Evolutionary conservation across 495 filamentous ascomycete genomes (phyloP).

Genomic region (Hapsidospora chrysogenum): DNA sequence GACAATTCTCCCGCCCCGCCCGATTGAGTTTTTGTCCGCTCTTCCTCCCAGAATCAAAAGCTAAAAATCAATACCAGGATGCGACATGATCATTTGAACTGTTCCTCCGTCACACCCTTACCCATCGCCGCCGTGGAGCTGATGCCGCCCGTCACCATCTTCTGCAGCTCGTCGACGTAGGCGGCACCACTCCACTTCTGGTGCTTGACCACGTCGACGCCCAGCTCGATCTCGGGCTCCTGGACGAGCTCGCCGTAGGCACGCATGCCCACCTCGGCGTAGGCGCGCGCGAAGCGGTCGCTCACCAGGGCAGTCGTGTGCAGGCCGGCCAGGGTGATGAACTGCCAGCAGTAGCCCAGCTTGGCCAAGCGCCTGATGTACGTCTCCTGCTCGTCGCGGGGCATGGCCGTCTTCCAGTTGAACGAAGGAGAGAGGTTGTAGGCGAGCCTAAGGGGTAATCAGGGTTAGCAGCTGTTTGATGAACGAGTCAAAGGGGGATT

Average conservation of each 20-base stretch:
- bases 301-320: constrained; percentile 88
- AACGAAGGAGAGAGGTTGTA: constrained; percentile 98
- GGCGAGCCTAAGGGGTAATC: constrained; percentile 64
- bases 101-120: constrained; percentile 93
- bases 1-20: no score
- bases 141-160: constrained; percentile 93
- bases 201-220: constrained; percentile 90
- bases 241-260: constrained; percentile 94
- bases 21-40: no score
- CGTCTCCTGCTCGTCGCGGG: constrained; percentile 81
- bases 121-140: constrained; percentile 90
- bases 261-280: constrained; percentile 69
- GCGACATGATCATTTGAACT: constrained; percentile 72
- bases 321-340: constrained; percentile 96
- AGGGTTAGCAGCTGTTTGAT: constrained; percentile 5
- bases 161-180: constrained; percentile 84
- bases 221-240: constrained; percentile 85
- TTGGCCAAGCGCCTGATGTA: constrained; percentile 79
- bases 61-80: no score
- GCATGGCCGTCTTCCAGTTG: constrained; percentile 99
- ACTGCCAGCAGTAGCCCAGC: constrained; percentile 98
- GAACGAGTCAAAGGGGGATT: neutral
- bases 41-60: no score
- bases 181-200: constrained; percentile 97
- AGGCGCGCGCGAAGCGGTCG: constrained; percentile 76